These are phyloP conservation scores for Solanum dulcamara DNA, from an alignment of 257 asterid genomes.

Conservation along the genomic window DNA sequence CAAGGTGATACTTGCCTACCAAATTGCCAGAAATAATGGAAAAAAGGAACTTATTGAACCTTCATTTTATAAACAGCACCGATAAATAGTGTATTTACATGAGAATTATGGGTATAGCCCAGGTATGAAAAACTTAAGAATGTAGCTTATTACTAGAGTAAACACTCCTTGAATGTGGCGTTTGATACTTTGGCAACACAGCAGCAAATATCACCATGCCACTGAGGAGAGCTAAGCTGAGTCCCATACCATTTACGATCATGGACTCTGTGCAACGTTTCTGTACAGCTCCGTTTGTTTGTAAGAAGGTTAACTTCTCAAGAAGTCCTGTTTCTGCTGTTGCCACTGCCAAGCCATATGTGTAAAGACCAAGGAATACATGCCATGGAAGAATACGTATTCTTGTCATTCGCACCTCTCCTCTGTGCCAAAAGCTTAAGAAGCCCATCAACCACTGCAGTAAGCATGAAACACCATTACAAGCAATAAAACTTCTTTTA, in stretches of 20 bases:
- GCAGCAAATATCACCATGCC: conserved; percentile 61
- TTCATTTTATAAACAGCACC: background rate
- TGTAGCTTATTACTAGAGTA: conserved; percentile 17
- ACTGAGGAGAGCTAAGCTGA: conserved; percentile 55
- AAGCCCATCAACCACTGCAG: conserved; percentile 82
- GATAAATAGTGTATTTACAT: background rate
- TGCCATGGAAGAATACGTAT: conserved; percentile 70
- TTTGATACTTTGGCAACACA: conserved; percentile 37
- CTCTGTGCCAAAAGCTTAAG: conserved; percentile 71
- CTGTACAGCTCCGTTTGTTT: conserved; percentile 37
- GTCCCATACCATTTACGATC: conserved; percentile 68
- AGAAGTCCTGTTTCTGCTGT: conserved; percentile 88
- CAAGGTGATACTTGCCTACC: background rate
- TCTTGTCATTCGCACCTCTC: conserved; percentile 51
- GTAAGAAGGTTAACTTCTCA: conserved; percentile 69
- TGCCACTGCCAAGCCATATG: conserved; percentile 65
- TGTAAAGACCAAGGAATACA: conserved; percentile 67
- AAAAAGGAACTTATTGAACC: background rate
- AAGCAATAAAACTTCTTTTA: background rate
- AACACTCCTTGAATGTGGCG: conserved; percentile 12
- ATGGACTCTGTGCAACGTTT: conserved; percentile 48
- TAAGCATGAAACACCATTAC: background rate
- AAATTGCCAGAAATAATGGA: background rate
- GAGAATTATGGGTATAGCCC: background rate
- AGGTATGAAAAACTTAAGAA: background rate